Evolutionary conservation across 2,329 filamentous ascomycete genomes (phyloP).

Genomic region (Aspergillus cejpii): DNA sequence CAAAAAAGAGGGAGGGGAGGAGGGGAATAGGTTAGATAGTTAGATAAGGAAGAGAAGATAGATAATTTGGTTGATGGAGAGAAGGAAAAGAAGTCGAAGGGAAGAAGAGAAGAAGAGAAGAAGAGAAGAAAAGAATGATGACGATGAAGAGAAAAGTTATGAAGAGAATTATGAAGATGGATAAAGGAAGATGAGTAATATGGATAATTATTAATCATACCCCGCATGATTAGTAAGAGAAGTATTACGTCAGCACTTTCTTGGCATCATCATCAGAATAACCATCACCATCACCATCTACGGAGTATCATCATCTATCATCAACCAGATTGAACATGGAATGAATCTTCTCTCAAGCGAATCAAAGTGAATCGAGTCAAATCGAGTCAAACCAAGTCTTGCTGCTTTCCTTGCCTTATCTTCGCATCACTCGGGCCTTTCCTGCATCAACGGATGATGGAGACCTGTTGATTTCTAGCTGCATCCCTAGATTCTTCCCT

Average conservation of each 20-base stretch:
- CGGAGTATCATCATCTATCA: no score
- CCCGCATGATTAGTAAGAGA: no score
- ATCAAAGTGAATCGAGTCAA: no score
- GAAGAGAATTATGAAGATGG: background rate
- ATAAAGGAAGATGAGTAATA: background rate
- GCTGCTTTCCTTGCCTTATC: no score
- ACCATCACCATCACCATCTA: no score
- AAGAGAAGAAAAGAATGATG: background rate
- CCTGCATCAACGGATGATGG: no score
- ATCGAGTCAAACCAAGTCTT: background rate
- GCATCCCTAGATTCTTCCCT: slow-evolving; percentile 2
- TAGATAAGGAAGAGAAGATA: background rate
- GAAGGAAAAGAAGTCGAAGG: slow-evolving; percentile 1
- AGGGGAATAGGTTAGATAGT: slow-evolving; percentile 5
- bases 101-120: slow-evolving; percentile 1
- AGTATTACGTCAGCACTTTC: no score
- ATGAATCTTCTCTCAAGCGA: no score
- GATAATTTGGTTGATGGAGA: no score
- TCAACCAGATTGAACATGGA: no score
- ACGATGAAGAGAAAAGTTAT: slow-evolving; percentile 1
- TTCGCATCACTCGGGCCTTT: no score
- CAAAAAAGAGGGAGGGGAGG: background rate
- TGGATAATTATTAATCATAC: background rate
- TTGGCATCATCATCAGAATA: no score
- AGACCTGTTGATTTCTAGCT: slow-evolving; percentile 7